Evolutionary conservation across 306 rosid species (phyloP), one percentile per base, ranked within the genome.

Genomic region (Hippophae tibetana): DNA sequence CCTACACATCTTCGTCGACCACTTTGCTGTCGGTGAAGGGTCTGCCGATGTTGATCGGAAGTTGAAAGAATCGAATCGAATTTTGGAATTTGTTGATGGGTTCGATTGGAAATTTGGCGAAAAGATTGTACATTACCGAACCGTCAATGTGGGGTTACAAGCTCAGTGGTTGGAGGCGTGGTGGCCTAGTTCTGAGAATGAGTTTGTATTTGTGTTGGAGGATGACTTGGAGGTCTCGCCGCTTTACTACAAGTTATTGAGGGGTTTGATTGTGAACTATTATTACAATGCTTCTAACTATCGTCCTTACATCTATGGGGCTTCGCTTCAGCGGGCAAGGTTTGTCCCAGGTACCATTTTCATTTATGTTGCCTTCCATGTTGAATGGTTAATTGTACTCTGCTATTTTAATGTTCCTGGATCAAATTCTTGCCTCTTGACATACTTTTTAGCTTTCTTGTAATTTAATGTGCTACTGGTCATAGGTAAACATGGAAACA

Each of bases 121-220:
- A n/a, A 90, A 87, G 73, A 62, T 83, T 0, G 79, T 90, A 66
- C 96, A 79, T 61, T 87, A 79, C 65, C 76, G 98, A 56, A 90
- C 98, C 10, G 63, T 62, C 43, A 90, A 90, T 45, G 92, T 64
- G 47, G 98, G 96, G 7, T 61, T 90, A 65, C 98, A 90, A 71
- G 90, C 96, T n/a, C 98, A 90, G 77, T 90, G 98, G 96, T 67
- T 90, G 83, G 98, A 90, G 71, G 86, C 95, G 4, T 90, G 98
- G 98, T 90, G 98, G 98, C 98, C 96, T 6, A 60, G 76, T 67
- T 79, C 89, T 40, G 86, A 85, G 52, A 47, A 90, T 44, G 92
- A 90, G 81, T 87, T 90, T 52, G 84, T 82, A 0, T 90, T 90
- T 58, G 74, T 90, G 0, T 95, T 90, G 27, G 98, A 90, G 70